These are phyloP conservation scores for Trametes polyzona DNA, from an alignment of 1,284 basidiomycete genomes.

Conservation along the genomic window DNA sequence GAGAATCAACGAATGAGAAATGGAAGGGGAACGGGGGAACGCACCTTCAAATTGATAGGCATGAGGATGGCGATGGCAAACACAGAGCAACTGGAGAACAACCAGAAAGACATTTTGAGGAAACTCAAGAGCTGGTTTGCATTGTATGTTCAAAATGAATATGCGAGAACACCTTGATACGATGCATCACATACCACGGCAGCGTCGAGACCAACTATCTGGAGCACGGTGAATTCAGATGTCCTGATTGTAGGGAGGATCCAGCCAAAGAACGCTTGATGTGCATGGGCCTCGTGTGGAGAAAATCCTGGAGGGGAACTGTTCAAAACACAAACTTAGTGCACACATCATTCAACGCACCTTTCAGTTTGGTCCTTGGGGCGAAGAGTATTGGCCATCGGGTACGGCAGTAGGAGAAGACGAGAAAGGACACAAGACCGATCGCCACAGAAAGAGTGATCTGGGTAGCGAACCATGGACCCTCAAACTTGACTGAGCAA, in stretches of 20 bases:
- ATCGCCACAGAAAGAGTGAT: constrained; percentile 79
- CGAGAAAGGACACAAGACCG: constrained; percentile 79
- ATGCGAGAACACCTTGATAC: constrained; percentile 29
- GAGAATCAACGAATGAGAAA: not conserved
- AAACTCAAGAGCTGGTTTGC: constrained; percentile 83
- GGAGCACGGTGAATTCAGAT: constrained; percentile 92
- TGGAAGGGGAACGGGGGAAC: constrained; percentile 22
- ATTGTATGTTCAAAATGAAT: not conserved
- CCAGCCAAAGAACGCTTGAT: constrained; percentile 91
- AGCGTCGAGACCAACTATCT: constrained; percentile 96
- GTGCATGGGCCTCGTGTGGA: constrained; percentile 85
- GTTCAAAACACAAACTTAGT: not conserved
- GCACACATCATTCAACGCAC: constrained; percentile 43
- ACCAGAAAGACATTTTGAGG: constrained; percentile 92
- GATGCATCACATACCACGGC: constrained; percentile 68
- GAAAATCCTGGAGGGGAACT: constrained; percentile 68
- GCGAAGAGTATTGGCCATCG: constrained; percentile 91
- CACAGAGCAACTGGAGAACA: constrained; percentile 86
- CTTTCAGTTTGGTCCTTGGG: constrained; percentile 92
- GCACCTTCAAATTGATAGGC: constrained; percentile 87
- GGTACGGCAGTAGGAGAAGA: constrained; percentile 88
- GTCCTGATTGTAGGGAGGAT: constrained; percentile 89
- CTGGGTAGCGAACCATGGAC: constrained; percentile 95
- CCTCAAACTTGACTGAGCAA: constrained; percentile 70
- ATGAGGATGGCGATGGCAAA: constrained; percentile 83